Evolutionary conservation across 805 yeast genomes (phyloP).

Genomic region (Dipodascopsis uninucleata): DNA sequence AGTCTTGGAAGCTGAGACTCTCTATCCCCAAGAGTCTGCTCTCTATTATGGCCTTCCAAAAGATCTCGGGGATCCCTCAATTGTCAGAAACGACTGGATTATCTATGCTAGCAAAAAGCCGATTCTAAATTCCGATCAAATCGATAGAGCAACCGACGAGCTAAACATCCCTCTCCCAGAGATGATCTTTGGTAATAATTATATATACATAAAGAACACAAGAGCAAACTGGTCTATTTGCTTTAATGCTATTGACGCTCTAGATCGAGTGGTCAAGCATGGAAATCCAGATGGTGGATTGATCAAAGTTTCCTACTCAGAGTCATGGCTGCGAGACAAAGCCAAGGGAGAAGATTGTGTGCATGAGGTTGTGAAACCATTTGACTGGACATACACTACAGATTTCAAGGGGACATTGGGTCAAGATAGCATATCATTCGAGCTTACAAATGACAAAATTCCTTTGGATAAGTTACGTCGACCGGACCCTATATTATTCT

Average conservation of each 20-base stretch:
- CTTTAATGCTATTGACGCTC: constrained; percentile 77
- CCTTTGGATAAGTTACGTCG: constrained; percentile 67
- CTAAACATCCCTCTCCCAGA: constrained; percentile 87
- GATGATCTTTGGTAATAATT: constrained; percentile 91
- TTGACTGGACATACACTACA: constrained; percentile 95
- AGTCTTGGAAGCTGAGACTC: too few relatives aligned
- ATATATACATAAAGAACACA: constrained; percentile 49
- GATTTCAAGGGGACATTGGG: constrained; percentile 56
- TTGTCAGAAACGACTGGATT: constrained; percentile 54
- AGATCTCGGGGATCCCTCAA: neutral
- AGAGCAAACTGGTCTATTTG: constrained; percentile 46
- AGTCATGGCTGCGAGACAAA: constrained; percentile 62
- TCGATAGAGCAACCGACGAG: constrained; percentile 59
- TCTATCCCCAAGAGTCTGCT: too few relatives aligned
- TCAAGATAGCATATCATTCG: constrained; percentile 26
- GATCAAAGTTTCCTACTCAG: constrained; percentile 76
- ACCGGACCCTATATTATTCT: constrained; percentile 84
- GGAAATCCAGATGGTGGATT: constrained; percentile 45
- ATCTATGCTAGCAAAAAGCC: constrained; percentile 71
- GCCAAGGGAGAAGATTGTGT: constrained; percentile 41
- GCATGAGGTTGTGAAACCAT: constrained; percentile 68
- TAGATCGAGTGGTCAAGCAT: constrained; percentile 54
- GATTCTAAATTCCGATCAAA: constrained; percentile 67
- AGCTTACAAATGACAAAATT: constrained; percentile 41
- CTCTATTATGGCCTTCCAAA: too few relatives aligned